These are phyloP conservation scores for Lentinus polychrous DNA, from an alignment of 1,284 basidiomycete species.

Conservation along the genomic window DNA sequence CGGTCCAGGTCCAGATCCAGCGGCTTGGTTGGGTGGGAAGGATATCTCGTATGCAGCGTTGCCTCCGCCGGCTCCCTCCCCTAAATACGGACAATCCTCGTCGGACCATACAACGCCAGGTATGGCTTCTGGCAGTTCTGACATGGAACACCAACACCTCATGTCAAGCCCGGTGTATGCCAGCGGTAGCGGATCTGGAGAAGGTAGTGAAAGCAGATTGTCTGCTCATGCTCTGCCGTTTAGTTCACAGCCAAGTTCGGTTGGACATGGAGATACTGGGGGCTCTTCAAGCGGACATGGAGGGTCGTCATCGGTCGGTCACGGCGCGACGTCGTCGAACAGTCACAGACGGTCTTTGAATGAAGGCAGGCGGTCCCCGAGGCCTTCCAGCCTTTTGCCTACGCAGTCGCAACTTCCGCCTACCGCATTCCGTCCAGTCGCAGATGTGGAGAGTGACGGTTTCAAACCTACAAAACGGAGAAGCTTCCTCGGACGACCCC, in stretches of 20 bases:
- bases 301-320: slow-evolving; percentile 13
- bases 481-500: slow-evolving; percentile 18
- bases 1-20: slow-evolving; percentile 15
- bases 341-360: slow-evolving; percentile 2
- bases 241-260: background rate
- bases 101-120: slow-evolving; percentile 2
- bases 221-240: slow-evolving; percentile 2
- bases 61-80: slow-evolving; percentile 1
- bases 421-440: slow-evolving; percentile 13
- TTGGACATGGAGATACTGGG: background rate
- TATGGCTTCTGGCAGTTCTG: background rate
- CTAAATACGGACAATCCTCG: slow-evolving; percentile 8
- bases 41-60: slow-evolving; percentile 11
- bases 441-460: slow-evolving; percentile 9
- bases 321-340: slow-evolving; percentile 12
- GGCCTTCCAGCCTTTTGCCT: slow-evolving; percentile 20
- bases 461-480: slow-evolving; percentile 8
- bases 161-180: background rate
- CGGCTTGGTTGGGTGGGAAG: slow-evolving; percentile 20
- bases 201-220: background rate
- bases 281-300: slow-evolving; percentile 3
- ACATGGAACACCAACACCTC: background rate
- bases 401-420: slow-evolving; percentile 16
- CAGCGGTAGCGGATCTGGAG: background rate
- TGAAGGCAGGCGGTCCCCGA: slow-evolving; percentile 11